phyloP scores from a whole-genome alignment of 441 rosid species.

The Dalechampia spathulata region DNA sequence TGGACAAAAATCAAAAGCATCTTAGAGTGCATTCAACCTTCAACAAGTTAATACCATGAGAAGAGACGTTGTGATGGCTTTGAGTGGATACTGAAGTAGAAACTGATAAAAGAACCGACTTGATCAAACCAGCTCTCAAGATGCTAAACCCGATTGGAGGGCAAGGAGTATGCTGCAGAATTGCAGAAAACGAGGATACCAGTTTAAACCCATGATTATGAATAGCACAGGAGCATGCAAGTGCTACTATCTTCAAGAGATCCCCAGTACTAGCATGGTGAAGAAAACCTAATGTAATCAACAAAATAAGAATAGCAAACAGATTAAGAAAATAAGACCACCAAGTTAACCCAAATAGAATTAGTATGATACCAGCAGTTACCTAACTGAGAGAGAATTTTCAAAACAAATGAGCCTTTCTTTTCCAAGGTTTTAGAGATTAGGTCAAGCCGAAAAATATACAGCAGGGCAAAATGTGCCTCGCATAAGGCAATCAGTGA shows the following conservation, averaged over 20 bases:
- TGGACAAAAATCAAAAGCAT: slow-evolving; percentile 15
- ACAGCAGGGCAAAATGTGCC: slow-evolving; percentile 84
- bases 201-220: slow-evolving; percentile 91
- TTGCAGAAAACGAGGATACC: slow-evolving; percentile 88
- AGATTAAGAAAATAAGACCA: neutral
- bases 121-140: slow-evolving; percentile 93
- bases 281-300: slow-evolving; percentile 63
- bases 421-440: slow-evolving; percentile 57
- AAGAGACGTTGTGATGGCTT: slow-evolving; percentile 40
- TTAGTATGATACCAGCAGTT: slow-evolving; percentile 12
- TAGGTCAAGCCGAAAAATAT: slow-evolving; percentile 73
- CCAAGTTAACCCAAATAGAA: neutral
- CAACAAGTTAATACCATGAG: slow-evolving; percentile 63
- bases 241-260: slow-evolving; percentile 84
- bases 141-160: slow-evolving; percentile 92
- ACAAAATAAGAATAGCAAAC: neutral
- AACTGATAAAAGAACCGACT: slow-evolving; percentile 90
- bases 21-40: slow-evolving; percentile 7
- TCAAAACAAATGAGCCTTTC: slow-evolving; percentile 45
- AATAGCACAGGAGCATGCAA: slow-evolving; percentile 90
- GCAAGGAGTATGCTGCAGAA: slow-evolving; percentile 79
- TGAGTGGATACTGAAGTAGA: slow-evolving; percentile 52
- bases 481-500: slow-evolving; percentile 87
- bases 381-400: slow-evolving; percentile 80
- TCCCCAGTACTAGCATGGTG: slow-evolving; percentile 61